These are phyloP conservation scores for Lipomyces mesembrius DNA, from an alignment of 805 yeast species.

Conservation along the genomic window DNA sequence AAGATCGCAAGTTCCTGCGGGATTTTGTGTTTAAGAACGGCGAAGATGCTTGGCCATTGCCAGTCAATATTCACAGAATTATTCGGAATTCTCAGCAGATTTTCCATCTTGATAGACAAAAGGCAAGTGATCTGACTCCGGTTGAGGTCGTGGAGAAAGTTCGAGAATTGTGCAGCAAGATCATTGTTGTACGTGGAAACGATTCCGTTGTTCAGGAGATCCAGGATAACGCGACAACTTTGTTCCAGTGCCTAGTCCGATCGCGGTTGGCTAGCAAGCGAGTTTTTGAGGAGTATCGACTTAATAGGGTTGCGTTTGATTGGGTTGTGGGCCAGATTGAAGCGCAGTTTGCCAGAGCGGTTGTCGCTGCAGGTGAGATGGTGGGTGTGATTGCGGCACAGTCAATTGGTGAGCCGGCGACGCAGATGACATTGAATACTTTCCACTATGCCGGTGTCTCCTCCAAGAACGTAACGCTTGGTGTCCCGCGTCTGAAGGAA, in stretches of 20 bases:
- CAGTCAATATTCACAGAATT: constrained; percentile 95
- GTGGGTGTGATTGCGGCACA: constrained; percentile 98
- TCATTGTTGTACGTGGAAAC: constrained; percentile 82
- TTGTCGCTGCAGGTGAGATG: constrained; percentile 98
- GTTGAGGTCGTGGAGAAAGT: constrained; percentile 79
- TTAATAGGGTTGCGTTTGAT: constrained; percentile 84
- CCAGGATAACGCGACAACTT: constrained; percentile 85
- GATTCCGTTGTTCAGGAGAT: constrained; percentile 77
- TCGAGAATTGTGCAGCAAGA: constrained; percentile 63
- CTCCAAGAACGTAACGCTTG: constrained; percentile 91
- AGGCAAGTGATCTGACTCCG: constrained; percentile 87
- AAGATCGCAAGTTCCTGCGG: constrained; percentile 81
- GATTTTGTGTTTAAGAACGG: constrained; percentile 84
- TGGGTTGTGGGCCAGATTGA: constrained; percentile 97
- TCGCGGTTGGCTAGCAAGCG: constrained; percentile 91
- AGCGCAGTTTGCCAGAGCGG: constrained; percentile 86
- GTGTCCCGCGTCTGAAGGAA: constrained; percentile 98
- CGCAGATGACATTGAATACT: constrained; percentile 96
- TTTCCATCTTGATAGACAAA: constrained; percentile 88
- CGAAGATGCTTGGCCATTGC: constrained; percentile 96
- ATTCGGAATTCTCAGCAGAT: constrained; percentile 97
- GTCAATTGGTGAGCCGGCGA: constrained; percentile 97
- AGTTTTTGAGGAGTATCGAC: constrained; percentile 85
- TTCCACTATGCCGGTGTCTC: constrained; percentile 99
- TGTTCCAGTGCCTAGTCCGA: constrained; percentile 90